Conservation (phyloP, 768 basidiomycete species). For the Leccinum fibrillosum region DNA sequence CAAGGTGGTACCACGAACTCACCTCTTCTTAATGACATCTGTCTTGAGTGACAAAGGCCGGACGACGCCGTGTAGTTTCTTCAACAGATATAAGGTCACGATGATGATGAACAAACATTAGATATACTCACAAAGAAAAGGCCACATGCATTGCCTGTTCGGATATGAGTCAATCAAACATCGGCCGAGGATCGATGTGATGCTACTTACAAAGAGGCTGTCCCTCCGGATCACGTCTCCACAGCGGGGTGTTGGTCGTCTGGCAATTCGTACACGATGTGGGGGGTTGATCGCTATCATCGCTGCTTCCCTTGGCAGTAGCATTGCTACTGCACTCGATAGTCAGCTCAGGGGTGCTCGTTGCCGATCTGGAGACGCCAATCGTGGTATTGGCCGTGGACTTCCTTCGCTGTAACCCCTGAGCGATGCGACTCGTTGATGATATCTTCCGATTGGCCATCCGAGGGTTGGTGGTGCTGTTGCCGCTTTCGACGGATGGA, state of each 20-base stretch:
- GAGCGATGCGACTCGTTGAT: constrained; percentile 57
- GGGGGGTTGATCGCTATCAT: constrained; percentile 67
- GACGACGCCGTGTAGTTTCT: constrained; percentile 97
- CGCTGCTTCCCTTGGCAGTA: constrained; percentile 43
- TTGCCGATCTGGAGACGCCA: constrained; percentile 46
- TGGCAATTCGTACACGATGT: constrained; percentile 94
- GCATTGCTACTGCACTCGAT: constrained; percentile 29
- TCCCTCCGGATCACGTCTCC: constrained; percentile 90
- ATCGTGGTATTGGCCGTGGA: constrained; percentile 27
- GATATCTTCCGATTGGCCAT: constrained; percentile 56
- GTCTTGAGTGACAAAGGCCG: constrained; percentile 94
- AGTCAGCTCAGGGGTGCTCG: constrained; percentile 64
- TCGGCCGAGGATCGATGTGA: constrained; percentile 4
- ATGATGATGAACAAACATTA: not conserved
- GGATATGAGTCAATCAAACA: constrained; percentile 13
- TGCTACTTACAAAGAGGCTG: constrained; percentile 77
- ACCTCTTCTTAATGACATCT: constrained; percentile 97
- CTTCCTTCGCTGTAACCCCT: constrained; percentile 56
- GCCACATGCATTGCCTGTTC: constrained; percentile 83
- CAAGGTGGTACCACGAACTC: constrained; percentile 10
- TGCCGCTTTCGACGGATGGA: constrained; percentile 56
- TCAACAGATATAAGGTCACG: constrained; percentile 14
- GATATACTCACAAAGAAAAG: constrained; percentile 78
- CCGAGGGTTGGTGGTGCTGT: constrained; percentile 28
- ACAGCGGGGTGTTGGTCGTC: constrained; percentile 92